A percentile compares a stretch with the other conserved stretches of the same genome.
These are phyloP conservation scores for Paraconiothyrium brasiliense DNA, from an alignment of 2,329 filamentous ascomycete species.

Conservation along the genomic window DNA sequence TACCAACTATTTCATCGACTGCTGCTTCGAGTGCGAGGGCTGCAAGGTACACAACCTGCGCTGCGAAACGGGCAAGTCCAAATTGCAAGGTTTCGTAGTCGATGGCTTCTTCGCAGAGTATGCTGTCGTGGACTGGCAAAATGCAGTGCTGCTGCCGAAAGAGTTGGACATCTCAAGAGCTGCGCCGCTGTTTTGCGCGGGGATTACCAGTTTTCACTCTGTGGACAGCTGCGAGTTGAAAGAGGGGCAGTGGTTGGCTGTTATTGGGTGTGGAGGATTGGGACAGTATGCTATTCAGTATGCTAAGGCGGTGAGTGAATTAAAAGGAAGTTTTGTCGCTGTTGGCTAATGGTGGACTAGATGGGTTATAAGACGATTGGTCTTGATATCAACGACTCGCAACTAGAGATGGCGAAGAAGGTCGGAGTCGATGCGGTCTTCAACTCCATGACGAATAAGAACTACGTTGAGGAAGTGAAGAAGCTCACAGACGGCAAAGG, in stretches of 20 bases:
- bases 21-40: slow-evolving; percentile 59
- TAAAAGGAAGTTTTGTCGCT: background rate
- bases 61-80: slow-evolving; percentile 52
- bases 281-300: slow-evolving; percentile 60
- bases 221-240: slow-evolving; percentile 46
- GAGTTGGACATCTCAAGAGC: slow-evolving; percentile 45
- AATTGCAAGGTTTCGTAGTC: slow-evolving; percentile 54
- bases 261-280: slow-evolving; percentile 57
- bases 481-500: slow-evolving; percentile 53
- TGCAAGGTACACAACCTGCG: slow-evolving; percentile 57
- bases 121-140: slow-evolving; percentile 57
- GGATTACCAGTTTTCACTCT: slow-evolving; percentile 55
- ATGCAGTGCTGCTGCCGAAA: slow-evolving; percentile 54
- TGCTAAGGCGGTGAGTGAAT: slow-evolving; percentile 51
- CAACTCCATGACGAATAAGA: slow-evolving; percentile 53
- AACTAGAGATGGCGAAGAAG: slow-evolving; percentile 51
- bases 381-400: slow-evolving; percentile 57
- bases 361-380: slow-evolving; percentile 56
- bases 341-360: slow-evolving; percentile 14
- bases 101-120: slow-evolving; percentile 62
- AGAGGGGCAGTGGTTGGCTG: slow-evolving; percentile 52
- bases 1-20: slow-evolving; percentile 57
- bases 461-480: slow-evolving; percentile 53
- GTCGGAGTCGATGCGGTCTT: slow-evolving; percentile 55
- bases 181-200: slow-evolving; percentile 61